These are phyloP conservation scores for Claviceps quebecensis DNA, from an alignment of 2,329 filamentous ascomycete species.

Conservation along the genomic window DNA sequence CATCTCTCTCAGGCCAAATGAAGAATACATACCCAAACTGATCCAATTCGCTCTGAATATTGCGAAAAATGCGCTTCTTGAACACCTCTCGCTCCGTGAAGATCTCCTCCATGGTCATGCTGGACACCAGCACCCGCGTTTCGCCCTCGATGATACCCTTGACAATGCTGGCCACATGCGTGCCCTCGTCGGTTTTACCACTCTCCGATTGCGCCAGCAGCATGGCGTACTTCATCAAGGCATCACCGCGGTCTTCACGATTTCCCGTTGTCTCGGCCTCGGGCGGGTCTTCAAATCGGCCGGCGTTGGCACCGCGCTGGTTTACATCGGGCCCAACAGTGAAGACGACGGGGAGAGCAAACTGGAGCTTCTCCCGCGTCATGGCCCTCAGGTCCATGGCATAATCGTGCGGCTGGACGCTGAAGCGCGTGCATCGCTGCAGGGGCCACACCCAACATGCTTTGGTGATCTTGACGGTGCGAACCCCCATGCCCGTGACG, in stretches of 20 bases:
- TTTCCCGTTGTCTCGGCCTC: slow-evolving; percentile 13
- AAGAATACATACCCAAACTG: slow-evolving; percentile 37
- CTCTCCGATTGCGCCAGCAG: slow-evolving; percentile 54
- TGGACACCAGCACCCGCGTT: slow-evolving; percentile 66
- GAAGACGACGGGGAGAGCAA: slow-evolving; percentile 70
- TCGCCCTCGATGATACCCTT: slow-evolving; percentile 86
- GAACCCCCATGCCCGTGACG: slow-evolving; percentile 66
- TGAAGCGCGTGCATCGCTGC: slow-evolving; percentile 49
- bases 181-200: slow-evolving; percentile 25
- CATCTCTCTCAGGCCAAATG: too few species aligned
- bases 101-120: slow-evolving; percentile 89
- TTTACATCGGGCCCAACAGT: slow-evolving; percentile 72
- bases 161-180: slow-evolving; percentile 71
- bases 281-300: not conserved
- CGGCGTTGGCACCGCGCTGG: slow-evolving; percentile 32
- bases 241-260: slow-evolving; percentile 41
- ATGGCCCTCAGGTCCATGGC: slow-evolving; percentile 73
- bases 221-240: slow-evolving; percentile 71
- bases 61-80: slow-evolving; percentile 59
- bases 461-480: slow-evolving; percentile 65
- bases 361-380: slow-evolving; percentile 79
- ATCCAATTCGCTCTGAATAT: slow-evolving; percentile 65
- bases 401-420: slow-evolving; percentile 67
- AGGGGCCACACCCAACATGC: slow-evolving; percentile 59
- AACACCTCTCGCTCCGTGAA: slow-evolving; percentile 66